Base-by-base conservation (phyloP, 805 yeast genomes). In the Barnettozyma botsteinii region DNA sequence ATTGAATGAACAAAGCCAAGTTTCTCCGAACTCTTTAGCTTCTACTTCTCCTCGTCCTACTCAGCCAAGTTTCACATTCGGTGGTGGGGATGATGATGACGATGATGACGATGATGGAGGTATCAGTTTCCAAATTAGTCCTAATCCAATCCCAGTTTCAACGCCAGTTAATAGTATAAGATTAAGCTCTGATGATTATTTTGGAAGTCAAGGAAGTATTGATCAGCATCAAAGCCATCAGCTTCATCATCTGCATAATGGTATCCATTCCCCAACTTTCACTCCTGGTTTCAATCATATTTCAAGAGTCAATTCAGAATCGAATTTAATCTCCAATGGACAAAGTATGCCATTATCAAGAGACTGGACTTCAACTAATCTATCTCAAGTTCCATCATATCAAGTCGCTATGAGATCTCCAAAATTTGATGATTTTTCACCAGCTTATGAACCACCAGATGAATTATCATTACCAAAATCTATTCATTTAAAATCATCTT, bases 301-400 rank as follows among this genome's bases (percentile, higher is more conserved):
- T 35, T 78, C 88, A 3, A 66, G 88, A 40, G 75, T 66, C 13
- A 73, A 70, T 38, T 79, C 87, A 1, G 71, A 63, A 26, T 48
- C 51, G 13, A 62, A 63, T 18, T 41, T 63, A 23, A n/a, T n/a
- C n/a, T 27, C 34, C 2, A 34, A 22, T 11, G n/a, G n/a, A n/a
- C 38, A 24, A 17, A 17, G 7, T 4, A 21, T 34, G 5, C 29
- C 37, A 10, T 32, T 50, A 10, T 24, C 35, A 7, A 53, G 55
- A 12, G 72, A 65, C 22, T 65, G 71, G 69, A 72, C 73, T 42
- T 45, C 69, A 3, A 57, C 59, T 6, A 60, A 67, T 3, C 49
- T 86, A 47, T 78, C 83, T 17, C 66, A 77, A 35, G 96, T 91
- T 7, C 98, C 98, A 0, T 79, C 95, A 0, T 91, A 91, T 60